phyloP scores from a whole-genome alignment of 2,329 filamentous ascomycete species.

The Venturia oleaginea region DNA sequence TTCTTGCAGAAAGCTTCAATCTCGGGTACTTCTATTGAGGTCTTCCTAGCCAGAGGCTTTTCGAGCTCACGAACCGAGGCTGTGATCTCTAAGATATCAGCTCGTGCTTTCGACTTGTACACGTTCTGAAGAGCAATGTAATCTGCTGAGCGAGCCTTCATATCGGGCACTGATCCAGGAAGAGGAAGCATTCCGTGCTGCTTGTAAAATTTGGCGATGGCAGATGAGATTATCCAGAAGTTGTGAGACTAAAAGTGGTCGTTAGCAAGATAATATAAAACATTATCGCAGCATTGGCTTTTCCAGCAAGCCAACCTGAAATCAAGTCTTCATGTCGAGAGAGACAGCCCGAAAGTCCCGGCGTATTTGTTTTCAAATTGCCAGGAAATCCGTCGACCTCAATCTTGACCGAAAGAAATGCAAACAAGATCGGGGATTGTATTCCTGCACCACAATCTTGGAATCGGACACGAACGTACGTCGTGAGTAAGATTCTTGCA shows the following conservation, averaged over 20 bases:
- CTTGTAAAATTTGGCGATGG: conserved; percentile 67
- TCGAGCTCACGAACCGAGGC: conserved; percentile 51
- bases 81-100: conserved; percentile 68
- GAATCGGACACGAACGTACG: conserved; percentile 14
- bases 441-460: not conserved
- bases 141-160: conserved; percentile 88
- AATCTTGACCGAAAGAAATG: not conserved
- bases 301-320: not conserved
- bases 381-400: not conserved
- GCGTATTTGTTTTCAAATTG: not conserved
- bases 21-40: conserved; percentile 55
- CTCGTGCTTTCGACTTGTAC: conserved; percentile 79
- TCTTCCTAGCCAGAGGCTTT: conserved; percentile 37
- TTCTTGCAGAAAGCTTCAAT: conserved; percentile 94
- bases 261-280: not conserved
- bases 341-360: not conserved
- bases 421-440: not conserved
- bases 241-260: conserved; percentile 38
- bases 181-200: conserved; percentile 69
- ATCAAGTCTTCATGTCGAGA: not conserved
- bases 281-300: not conserved
- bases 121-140: conserved; percentile 88
- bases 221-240: conserved; percentile 86
- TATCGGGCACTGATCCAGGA: conserved; percentile 82
- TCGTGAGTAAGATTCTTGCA: conserved; percentile 37